Conservation (phyloP, 2,329 filamentous ascomycete species). For the Neonectria magnoliae region DNA sequence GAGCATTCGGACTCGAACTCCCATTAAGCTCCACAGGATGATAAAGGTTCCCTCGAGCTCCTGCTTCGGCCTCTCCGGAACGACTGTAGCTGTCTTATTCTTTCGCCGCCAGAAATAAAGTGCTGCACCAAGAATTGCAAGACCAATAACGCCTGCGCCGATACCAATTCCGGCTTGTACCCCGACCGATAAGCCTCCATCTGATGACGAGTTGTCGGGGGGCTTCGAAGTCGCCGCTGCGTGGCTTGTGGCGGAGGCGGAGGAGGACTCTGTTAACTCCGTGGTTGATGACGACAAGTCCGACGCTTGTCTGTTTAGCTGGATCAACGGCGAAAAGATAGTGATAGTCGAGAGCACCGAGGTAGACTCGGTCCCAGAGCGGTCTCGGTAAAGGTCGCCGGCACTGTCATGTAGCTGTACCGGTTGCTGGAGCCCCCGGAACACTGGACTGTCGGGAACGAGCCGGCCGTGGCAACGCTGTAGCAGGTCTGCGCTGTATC, state of each 20-base stretch:
- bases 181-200: slow-evolving; percentile 25
- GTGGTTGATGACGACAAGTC: slow-evolving; percentile 34
- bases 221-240: background rate
- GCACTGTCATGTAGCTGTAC: slow-evolving; percentile 26
- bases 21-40: background rate
- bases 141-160: slow-evolving; percentile 11
- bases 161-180: slow-evolving; percentile 33
- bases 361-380: slow-evolving; percentile 3
- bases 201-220: background rate
- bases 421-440: slow-evolving; percentile 29
- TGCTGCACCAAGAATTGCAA: slow-evolving; percentile 20
- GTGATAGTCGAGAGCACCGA: slow-evolving; percentile 21
- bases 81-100: background rate
- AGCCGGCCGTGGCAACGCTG: slow-evolving; percentile 27
- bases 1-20: background rate
- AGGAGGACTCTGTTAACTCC: slow-evolving; percentile 2
- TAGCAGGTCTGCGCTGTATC: slow-evolving; percentile 23
- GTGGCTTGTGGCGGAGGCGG: background rate
- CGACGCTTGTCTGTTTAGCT: slow-evolving; percentile 40
- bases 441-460: slow-evolving; percentile 35
- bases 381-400: slow-evolving; percentile 19
- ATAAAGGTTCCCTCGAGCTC: background rate
- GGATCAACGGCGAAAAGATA: slow-evolving; percentile 44
- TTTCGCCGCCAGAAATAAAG: slow-evolving; percentile 6
- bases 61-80: no score